These are phyloP conservation scores for Alternaria incomplexa DNA, from an alignment of 2,329 filamentous ascomycete genomes.

Conservation along the genomic window DNA sequence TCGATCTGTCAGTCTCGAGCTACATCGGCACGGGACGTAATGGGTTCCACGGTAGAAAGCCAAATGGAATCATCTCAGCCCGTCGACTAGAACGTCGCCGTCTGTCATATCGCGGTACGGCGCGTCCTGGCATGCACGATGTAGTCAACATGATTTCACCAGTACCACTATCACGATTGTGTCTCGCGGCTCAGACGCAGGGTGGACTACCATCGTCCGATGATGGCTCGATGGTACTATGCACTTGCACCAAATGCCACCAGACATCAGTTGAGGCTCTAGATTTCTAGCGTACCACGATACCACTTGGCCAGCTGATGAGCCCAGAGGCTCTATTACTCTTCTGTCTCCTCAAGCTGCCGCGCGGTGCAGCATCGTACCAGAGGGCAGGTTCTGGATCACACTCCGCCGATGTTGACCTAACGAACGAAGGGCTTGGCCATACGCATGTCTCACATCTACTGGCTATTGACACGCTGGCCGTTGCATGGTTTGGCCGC, in stretches of 20 bases:
- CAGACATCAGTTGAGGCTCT: not conserved
- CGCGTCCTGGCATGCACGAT: not conserved
- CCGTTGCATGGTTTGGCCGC: not conserved
- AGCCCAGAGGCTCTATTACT: not conserved
- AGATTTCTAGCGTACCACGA: constrained; percentile 6
- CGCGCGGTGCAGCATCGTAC: not conserved
- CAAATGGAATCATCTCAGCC: not conserved
- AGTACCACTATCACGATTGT: not conserved
- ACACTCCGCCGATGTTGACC: not conserved
- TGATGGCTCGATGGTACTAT: not conserved
- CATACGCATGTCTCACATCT: not conserved
- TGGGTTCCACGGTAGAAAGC: not conserved
- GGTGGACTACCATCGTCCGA: not conserved
- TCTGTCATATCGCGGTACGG: not conserved
- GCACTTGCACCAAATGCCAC: not conserved
- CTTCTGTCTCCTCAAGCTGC: not conserved
- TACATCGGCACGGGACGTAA: not conserved
- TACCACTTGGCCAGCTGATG: not conserved
- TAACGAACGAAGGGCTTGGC: not conserved
- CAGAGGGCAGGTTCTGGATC: not conserved
- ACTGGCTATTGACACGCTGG: not conserved
- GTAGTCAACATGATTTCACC: not conserved
- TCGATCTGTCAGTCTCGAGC: not conserved
- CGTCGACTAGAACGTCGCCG: not conserved
- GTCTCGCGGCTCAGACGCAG: not conserved